Conservation (phyloP, 257 asterid genomes). For the Fraxinus cuspidata region DNA sequence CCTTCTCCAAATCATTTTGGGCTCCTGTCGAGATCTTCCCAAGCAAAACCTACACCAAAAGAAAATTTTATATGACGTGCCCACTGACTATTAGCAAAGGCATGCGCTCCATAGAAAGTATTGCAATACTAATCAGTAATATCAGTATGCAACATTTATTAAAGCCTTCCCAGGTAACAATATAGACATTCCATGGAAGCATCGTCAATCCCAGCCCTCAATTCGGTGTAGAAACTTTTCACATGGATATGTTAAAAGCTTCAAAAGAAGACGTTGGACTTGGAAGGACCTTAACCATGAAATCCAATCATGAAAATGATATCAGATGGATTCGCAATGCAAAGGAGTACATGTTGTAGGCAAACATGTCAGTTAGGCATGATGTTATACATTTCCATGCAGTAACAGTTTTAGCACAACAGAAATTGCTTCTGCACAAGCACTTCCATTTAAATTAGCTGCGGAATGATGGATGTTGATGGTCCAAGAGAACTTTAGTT, state of each 20-base stretch:
- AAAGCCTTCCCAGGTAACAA: no score
- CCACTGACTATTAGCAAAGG: no score
- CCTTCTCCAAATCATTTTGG: constrained; percentile 88
- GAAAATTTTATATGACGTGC: neutral
- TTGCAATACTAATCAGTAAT: no score
- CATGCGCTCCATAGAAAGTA: no score
- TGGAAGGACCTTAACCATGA: neutral
- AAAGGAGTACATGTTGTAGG: neutral
- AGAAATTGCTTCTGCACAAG: neutral
- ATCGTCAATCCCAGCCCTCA: neutral
- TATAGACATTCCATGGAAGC: no score
- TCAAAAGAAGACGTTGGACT: neutral
- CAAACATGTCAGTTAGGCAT: neutral
- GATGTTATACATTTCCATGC: neutral
- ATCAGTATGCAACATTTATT: no score
- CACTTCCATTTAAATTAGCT: neutral
- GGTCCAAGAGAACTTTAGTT: neutral
- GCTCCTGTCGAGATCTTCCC: constrained; percentile 94
- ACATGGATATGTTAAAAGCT: neutral
- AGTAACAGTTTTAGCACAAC: neutral
- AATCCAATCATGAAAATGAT: neutral
- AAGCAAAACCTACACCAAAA: constrained; percentile 53
- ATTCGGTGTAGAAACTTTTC: no score
- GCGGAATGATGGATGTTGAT: neutral
- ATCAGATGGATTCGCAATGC: neutral